Conservation (phyloP, 345 rosid genomes). For the Noccaea bulbosa region DNA sequence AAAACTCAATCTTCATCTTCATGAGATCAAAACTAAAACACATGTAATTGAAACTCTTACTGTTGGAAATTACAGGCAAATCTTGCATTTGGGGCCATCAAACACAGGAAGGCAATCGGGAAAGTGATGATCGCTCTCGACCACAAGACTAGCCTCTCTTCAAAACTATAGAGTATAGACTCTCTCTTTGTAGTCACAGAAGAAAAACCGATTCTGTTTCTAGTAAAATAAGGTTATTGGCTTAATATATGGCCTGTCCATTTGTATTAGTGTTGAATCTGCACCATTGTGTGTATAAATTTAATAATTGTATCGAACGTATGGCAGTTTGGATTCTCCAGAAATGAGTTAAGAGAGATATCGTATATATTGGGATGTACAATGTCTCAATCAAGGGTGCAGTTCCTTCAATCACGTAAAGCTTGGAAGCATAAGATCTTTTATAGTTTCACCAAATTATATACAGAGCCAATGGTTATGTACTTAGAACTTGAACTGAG, state of each 20-base stretch:
- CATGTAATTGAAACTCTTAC: not conserved
- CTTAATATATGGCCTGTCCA: not conserved
- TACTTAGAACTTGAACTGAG: conserved; percentile 8
- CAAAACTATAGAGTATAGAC: conserved; percentile 76
- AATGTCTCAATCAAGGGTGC: conserved; percentile 35
- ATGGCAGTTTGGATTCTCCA: not conserved
- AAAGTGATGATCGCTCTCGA: conserved; percentile 78
- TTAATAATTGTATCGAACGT: not conserved
- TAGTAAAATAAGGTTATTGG: conserved; percentile 20
- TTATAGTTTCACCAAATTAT: conserved; percentile 27
- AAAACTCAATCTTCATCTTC: conserved; percentile 6
- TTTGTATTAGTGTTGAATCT: not conserved
- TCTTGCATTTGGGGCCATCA: conserved; percentile 78
- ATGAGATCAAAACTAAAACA: not conserved
- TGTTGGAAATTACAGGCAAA: conserved; percentile 57
- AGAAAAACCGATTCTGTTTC: not conserved
- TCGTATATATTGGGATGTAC: conserved; percentile 13
- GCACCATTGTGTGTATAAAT: not conserved
- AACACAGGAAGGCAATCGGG: conserved; percentile 86
- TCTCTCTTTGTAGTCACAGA: not conserved
- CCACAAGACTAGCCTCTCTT: conserved; percentile 43
- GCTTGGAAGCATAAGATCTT: conserved; percentile 19
- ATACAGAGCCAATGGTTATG: conserved; percentile 31
- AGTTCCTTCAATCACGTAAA: conserved; percentile 33
- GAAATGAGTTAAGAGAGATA: not conserved